phyloP scores from a whole-genome alignment of 1,139 yeast genomes.

The Blastobotrys buckinghamii region DNA sequence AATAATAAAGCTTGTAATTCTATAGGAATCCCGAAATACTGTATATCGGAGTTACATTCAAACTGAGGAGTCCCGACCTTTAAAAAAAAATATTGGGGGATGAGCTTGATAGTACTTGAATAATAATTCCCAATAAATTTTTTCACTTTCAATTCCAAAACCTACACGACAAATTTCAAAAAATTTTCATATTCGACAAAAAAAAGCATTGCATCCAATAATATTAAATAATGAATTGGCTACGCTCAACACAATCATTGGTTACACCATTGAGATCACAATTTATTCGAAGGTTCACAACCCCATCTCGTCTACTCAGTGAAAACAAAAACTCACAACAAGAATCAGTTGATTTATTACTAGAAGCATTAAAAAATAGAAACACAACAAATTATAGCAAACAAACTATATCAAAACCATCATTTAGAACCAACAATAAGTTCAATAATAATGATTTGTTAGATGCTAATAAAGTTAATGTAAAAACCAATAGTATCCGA shows the following conservation, averaged over 20 bases:
- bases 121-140: too few relatives aligned
- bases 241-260: background rate
- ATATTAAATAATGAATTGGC: background rate
- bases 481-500: conserved; percentile 1
- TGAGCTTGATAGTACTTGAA: too few relatives aligned
- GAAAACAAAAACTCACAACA: background rate
- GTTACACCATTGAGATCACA: background rate
- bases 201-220: too few relatives aligned
- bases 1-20: too few relatives aligned
- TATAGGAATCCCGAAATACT: too few relatives aligned
- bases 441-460: background rate
- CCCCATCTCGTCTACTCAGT: background rate
- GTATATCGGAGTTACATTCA: too few relatives aligned
- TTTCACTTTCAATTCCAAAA: background rate
- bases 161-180: background rate
- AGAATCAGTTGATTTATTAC: background rate
- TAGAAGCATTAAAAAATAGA: background rate
- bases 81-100: too few relatives aligned
- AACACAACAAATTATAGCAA: background rate
- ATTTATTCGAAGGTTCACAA: too few relatives aligned
- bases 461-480: background rate
- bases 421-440: background rate
- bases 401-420: background rate
- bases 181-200: too few relatives aligned
- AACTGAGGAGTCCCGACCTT: too few relatives aligned